Evolutionary conservation across 1,139 yeast species (phyloP), one percentile per base, ranked within the genome.

Genomic region (Candida sojae): DNA sequence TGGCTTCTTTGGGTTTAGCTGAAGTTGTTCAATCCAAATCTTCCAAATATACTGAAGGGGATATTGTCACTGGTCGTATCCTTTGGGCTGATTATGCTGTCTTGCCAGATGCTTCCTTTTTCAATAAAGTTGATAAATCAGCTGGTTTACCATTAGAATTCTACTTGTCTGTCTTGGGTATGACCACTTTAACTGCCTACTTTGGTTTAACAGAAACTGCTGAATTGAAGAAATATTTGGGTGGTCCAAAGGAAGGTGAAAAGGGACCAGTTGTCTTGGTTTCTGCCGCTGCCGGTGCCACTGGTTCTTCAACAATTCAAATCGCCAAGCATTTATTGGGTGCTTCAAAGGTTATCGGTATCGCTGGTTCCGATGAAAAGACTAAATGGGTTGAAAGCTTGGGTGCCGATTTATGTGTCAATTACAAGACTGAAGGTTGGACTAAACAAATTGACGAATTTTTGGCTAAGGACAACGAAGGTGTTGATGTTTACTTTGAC

Each of bases 271-370:
- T 71, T 8, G 76, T 81, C 47, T 62, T 82, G 42, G 72, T 84
- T 33, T 79, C 86, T 28, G 89, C 88, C 49, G 90, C 90, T 25
- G 79, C 87, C 6, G 79, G 91, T 52, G 88, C 88, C 28, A 84
- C 85, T 34, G 90, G 91, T 29, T 73, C 83, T n/a, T 66, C 77
- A 48, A 83, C 73, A 33, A 79, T 83, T 37, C 89, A 84, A 62
- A 59, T 84, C 29, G 85, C 88, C 43, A 73, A 82, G 53, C 68
- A 78, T 47, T 61, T 80, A 11, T 69, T 78, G 57, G 79, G 80
- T 43, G 84, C 84, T 33, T 66, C 71, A 46, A 78, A 73, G 54
- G 86, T 85, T 33, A 73, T 84, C 60, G 90, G 86, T 47, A 75
- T 84, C 56, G 83, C 88, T 21, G 88, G 90, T 50, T 78, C 84